Evolutionary conservation across 2,329 filamentous ascomycete genomes (phyloP), one percentile per base, ranked within the genome.

Genomic region (Aspergillus nomiae): DNA sequence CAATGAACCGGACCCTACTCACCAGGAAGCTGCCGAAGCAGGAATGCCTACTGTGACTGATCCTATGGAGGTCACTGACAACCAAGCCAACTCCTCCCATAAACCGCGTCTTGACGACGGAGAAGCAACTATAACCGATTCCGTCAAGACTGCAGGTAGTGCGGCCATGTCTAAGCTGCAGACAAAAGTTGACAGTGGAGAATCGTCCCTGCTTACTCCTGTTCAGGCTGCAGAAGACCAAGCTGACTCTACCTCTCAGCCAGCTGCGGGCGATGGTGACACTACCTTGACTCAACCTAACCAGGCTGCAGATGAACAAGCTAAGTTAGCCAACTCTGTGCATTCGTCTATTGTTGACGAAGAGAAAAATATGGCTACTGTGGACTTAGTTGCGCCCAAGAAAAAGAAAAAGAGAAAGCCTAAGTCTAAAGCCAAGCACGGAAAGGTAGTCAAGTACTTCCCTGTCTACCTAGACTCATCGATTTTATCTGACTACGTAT

Each of bases 351-450:
- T 8, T 10, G 3, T 55, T 19, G 62, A 53, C 16, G 43, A 61
- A 21, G 54, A 53, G 2, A 48, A 54, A 43, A 53, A 57, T 45
- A 53, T 54, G 32, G 28, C 51, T 24, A 53, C 59, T 10, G 56
- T 69, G 28, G 60, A 68, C 21, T 21, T 60, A 41, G 56, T 53
- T 9, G 45, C 55, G 38, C 63, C 64, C 36, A 72, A 71, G 45
- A 77, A 76, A 64, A 78, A 75, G 54, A 79, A 76, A 59, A 77
- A 70, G 62, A 77, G 65, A 58, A 77, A 73, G 51, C 70, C 48
- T 12, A 77, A 74, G 48, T 70, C 80, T n/a, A 79, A 76, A 60
- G 77, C 76, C 64, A 72, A 81, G 67, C 74, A 78, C 56, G 79
- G 79, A 56, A 54, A 55, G 46, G 70, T 71, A 67, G 9, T 58